Evolutionary conservation across 768 basidiomycete species (phyloP), one percentile per base, ranked within the genome.

Genomic region (Mycena metata): DNA sequence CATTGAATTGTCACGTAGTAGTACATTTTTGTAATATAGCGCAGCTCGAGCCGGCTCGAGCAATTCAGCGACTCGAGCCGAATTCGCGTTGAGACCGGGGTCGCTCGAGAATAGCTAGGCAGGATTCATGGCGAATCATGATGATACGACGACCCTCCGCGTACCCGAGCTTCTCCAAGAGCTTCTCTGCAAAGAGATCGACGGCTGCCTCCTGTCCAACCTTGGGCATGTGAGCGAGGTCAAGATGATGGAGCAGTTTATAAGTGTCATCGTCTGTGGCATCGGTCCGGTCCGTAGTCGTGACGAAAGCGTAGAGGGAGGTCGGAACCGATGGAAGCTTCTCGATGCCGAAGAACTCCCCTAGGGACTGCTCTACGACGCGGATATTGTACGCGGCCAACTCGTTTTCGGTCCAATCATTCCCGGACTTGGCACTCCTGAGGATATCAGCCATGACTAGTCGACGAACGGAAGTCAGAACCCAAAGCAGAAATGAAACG

Each of bases 161-260:
- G 46, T 74, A 73, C 19, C 62, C 72, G 5, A 39, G 15, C 15
- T 15, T 4, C 5, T 39, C 9, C 39, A 39, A 39, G 42, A 75
- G 55, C 56, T 72, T 69, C 8, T 70, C 67, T 19, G 62, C 73
- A 56, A 76, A 76, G 64, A 75, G 72, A 60, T 68, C 71, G 59
- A 76, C 69, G 15, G 76, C 76, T 7, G 72, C 64, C 64, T 75
- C 74, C 72, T 75, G 72, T 57, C 71, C 74, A 43, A 70, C 42
- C 55, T 66, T 63, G 35, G 70, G 71, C 58, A 60, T 60, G 69
- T 75, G 71, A 26, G 73, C 72, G 47, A 75, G 64, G 65, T 73
- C 72, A 36, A 76, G 66, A 49, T 58, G 72, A 49, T 73, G 72
- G 23, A 76, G 67, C 9, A 73, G 63, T 62, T 59, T 33, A 45